Conservation (phyloP, 139 green algal genomes). For the Coccomyxa sp. region DNA sequence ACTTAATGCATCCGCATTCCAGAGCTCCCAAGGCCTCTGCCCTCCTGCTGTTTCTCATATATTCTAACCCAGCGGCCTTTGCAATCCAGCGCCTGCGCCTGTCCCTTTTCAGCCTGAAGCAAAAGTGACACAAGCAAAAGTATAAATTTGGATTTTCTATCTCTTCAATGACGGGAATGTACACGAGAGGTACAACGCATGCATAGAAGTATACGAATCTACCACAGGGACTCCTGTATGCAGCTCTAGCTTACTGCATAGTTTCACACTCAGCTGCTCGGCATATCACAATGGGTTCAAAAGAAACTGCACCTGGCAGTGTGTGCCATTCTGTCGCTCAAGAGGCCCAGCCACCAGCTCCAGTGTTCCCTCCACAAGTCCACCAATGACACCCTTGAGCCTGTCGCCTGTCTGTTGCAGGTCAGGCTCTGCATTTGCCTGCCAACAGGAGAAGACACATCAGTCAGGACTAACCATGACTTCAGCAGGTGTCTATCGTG, state of each 20-base stretch:
- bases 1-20: constrained; percentile 3
- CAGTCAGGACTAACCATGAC: neutral
- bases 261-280: too few species aligned
- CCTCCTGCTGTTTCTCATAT: neutral
- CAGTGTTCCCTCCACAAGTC: constrained; percentile 24
- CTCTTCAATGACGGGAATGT: neutral
- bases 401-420: constrained; percentile 34
- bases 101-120: neutral
- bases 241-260: too few species aligned
- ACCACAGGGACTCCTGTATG: too few species aligned
- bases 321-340: too few species aligned
- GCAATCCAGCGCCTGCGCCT: neutral
- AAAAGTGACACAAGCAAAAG: too few species aligned
- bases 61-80: neutral
- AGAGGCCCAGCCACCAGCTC: constrained; percentile 12
- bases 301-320: too few species aligned
- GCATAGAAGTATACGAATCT: too few species aligned
- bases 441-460: constrained; percentile 10
- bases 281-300: too few species aligned
- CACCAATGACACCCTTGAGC: constrained; percentile 21
- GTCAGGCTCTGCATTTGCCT: constrained; percentile 47
- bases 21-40: neutral
- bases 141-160: neutral
- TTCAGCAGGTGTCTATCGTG: neutral
- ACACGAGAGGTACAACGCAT: neutral